These are phyloP conservation scores for Populus hybrid DNA, from an alignment of 441 rosid species.

Conservation along the genomic window DNA sequence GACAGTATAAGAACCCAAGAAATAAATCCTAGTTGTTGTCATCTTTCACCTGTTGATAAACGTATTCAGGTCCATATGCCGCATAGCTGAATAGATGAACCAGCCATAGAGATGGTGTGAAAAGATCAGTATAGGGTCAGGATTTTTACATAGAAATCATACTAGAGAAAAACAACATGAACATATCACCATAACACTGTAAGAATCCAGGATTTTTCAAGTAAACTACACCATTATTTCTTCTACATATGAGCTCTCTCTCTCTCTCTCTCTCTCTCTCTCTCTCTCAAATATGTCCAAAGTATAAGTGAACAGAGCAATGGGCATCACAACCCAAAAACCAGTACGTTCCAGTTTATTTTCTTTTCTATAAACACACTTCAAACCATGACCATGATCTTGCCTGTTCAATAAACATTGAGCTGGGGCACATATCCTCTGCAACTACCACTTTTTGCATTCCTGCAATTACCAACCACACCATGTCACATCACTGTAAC, in stretches of 20 bases:
- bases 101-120: slow-evolving; percentile 1
- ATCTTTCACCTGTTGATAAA: slow-evolving; percentile 65
- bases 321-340: slow-evolving; percentile 21
- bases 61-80: slow-evolving; percentile 68
- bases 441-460: slow-evolving; percentile 48
- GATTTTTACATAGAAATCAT: slow-evolving; percentile 5
- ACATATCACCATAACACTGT: not conserved
- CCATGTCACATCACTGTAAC: slow-evolving; percentile 48
- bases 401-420: slow-evolving; percentile 66
- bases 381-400: slow-evolving; percentile 39
- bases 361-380: not conserved
- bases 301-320: slow-evolving; percentile 11
- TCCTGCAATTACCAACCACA: slow-evolving; percentile 83
- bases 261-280: slow-evolving; percentile 13
- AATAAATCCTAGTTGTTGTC: not conserved
- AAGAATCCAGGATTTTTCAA: not conserved
- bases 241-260: slow-evolving; percentile 15
- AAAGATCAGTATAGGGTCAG: slow-evolving; percentile 10
- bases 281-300: slow-evolving; percentile 15
- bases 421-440: slow-evolving; percentile 53
- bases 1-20: slow-evolving; percentile 5
- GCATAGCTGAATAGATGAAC: slow-evolving; percentile 54
- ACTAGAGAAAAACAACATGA: slow-evolving; percentile 1
- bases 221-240: slow-evolving; percentile 5
- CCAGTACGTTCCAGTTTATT: not conserved